These are phyloP conservation scores for Trifolium fragiferum DNA, from an alignment of 306 rosid species.

Conservation along the genomic window DNA sequence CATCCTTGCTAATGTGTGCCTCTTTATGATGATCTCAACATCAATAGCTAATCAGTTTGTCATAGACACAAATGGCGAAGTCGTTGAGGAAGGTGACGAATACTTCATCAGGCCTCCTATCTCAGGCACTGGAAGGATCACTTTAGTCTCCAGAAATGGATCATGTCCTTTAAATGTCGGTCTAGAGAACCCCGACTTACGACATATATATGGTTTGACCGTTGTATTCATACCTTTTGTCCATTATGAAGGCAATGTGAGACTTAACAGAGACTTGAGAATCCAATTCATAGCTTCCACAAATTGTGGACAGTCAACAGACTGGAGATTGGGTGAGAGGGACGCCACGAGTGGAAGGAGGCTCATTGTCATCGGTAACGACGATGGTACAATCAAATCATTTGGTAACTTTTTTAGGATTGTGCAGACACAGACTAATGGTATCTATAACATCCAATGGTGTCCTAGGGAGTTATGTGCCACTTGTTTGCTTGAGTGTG, in stretches of 20 bases:
- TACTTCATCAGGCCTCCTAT: background rate
- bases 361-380: background rate
- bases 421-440: background rate
- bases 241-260: background rate
- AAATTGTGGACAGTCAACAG: background rate
- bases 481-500: too few species aligned
- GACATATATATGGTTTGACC: background rate
- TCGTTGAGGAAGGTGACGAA: background rate
- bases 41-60: background rate
- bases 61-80: background rate
- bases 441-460: background rate
- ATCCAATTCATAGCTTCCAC: background rate
- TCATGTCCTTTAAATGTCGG: background rate
- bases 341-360: background rate
- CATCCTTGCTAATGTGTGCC: background rate
- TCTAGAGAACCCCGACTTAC: background rate
- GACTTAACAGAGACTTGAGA: background rate
- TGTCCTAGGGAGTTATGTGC: too few species aligned
- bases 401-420: background rate
- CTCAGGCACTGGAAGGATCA: background rate
- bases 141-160: background rate
- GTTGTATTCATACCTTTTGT: background rate
- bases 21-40: background rate
- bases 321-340: background rate
- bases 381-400: background rate